Conservation (phyloP, 2,329 filamentous ascomycete genomes). For the Catunica adiposa region DNA sequence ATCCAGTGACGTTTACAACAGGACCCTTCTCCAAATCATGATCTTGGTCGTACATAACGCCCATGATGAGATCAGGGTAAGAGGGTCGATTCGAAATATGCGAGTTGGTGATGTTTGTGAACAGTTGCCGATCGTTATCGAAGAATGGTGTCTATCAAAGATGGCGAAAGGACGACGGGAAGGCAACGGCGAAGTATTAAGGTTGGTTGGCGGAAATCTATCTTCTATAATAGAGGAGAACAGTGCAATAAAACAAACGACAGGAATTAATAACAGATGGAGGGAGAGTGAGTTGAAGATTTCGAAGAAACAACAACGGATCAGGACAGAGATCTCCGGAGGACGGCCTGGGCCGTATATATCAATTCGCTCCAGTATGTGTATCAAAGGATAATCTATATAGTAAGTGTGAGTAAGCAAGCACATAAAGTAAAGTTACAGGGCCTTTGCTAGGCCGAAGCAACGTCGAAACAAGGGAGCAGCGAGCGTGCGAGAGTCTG, state of each 20-base stretch:
- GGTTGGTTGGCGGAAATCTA: background rate
- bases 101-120: background rate
- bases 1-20: conserved; percentile 1
- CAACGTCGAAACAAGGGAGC: conserved; percentile 9
- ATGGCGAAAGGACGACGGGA: background rate
- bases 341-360: background rate
- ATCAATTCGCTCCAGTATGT: background rate
- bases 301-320: background rate
- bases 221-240: background rate
- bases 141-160: background rate
- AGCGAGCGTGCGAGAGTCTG: conserved; percentile 2
- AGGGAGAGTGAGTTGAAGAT: background rate
- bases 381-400: background rate
- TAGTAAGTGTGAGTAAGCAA: background rate
- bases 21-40: conserved; percentile 11
- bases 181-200: background rate
- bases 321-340: background rate
- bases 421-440: conserved; percentile 1
- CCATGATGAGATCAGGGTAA: conserved; percentile 3
- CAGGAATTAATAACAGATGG: background rate
- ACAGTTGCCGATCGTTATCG: background rate
- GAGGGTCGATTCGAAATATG: background rate
- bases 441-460: background rate
- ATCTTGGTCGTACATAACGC: background rate
- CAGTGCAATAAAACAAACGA: background rate